Evolutionary conservation across 164 flowering plant species (phyloP).

Genomic region (Aristolochia californica): DNA sequence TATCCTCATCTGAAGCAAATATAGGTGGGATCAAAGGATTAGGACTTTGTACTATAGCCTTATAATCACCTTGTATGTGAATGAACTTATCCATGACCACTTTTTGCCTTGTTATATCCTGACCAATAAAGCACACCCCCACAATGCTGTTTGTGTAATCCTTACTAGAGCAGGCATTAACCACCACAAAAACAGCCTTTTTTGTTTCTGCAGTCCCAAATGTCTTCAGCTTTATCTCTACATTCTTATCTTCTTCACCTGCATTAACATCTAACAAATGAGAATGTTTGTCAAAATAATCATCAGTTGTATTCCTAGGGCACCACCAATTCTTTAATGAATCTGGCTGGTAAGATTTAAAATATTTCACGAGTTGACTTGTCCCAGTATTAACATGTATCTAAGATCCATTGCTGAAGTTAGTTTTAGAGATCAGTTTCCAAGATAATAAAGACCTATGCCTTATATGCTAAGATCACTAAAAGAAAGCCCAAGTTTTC

Average conservation of each 20-base stretch:
- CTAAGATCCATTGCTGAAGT: too few relatives aligned
- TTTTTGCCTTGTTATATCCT: conserved; percentile 89
- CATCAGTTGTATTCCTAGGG: too few relatives aligned
- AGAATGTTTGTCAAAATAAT: neutral
- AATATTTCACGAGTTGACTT: too few relatives aligned
- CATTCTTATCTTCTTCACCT: conserved; percentile 95
- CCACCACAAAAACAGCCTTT: conserved; percentile 66
- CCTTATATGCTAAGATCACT: too few relatives aligned
- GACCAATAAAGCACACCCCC: conserved; percentile 97
- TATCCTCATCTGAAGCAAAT: conserved; percentile 87
- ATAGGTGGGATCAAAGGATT: conserved; percentile 96
- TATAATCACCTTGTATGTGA: conserved; percentile 91
- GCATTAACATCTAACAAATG: conserved; percentile 20
- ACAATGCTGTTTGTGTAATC: conserved; percentile 69
- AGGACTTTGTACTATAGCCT: conserved; percentile 88
- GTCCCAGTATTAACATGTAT: too few relatives aligned
- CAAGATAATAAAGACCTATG: too few relatives aligned
- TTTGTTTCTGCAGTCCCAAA: conserved; percentile 41
- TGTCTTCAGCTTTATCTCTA: conserved; percentile 82
- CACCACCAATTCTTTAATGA: too few relatives aligned
- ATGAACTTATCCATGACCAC: conserved; percentile 90
- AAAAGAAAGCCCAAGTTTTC: too few relatives aligned
- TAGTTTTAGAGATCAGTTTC: too few relatives aligned
- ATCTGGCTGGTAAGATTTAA: too few relatives aligned
- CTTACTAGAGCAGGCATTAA: conserved; percentile 92